phyloP scores from a whole-genome alignment of 1,284 basidiomycete species.

The Hemileia vastatrix region DNA sequence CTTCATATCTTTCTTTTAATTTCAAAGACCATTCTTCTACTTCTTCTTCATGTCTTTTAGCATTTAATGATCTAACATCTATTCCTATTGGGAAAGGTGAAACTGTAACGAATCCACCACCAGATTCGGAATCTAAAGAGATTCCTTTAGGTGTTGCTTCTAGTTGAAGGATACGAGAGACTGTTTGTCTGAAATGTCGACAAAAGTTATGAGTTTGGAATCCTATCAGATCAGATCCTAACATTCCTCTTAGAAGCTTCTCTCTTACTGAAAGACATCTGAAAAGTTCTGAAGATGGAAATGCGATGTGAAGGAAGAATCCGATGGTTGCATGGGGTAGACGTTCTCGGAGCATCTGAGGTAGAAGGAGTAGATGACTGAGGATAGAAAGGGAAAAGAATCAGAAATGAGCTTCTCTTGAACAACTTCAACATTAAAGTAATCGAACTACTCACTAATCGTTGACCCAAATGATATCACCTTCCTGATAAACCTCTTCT shows the following conservation, averaged over 20 bases:
- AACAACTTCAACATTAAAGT: constrained; percentile 53
- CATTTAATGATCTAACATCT: constrained; percentile 61
- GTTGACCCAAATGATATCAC: constrained; percentile 58
- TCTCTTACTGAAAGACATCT: constrained; percentile 57
- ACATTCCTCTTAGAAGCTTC: constrained; percentile 58
- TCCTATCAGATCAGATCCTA: constrained; percentile 63
- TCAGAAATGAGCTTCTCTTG: not conserved
- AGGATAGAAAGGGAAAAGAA: constrained; percentile 24
- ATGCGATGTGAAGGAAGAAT: constrained; percentile 81
- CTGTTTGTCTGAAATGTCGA: constrained; percentile 54
- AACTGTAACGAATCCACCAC: constrained; percentile 62
- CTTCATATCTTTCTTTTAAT: constrained; percentile 65
- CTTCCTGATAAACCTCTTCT: constrained; percentile 61
- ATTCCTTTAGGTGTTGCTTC: constrained; percentile 77
- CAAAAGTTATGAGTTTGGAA: constrained; percentile 68
- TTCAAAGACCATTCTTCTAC: constrained; percentile 70
- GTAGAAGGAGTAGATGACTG: constrained; percentile 68
- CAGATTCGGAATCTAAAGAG: constrained; percentile 48
- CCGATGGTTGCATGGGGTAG: constrained; percentile 63
- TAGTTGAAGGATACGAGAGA: constrained; percentile 65
- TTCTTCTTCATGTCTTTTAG: constrained; percentile 64
- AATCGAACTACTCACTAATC: constrained; percentile 28
- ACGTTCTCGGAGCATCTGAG: constrained; percentile 58
- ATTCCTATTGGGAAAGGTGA: constrained; percentile 83
- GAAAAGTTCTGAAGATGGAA: constrained; percentile 79